Evolutionary conservation across 176 grass and related monocot species (phyloP).

Genomic region (Carex myosuroides): DNA sequence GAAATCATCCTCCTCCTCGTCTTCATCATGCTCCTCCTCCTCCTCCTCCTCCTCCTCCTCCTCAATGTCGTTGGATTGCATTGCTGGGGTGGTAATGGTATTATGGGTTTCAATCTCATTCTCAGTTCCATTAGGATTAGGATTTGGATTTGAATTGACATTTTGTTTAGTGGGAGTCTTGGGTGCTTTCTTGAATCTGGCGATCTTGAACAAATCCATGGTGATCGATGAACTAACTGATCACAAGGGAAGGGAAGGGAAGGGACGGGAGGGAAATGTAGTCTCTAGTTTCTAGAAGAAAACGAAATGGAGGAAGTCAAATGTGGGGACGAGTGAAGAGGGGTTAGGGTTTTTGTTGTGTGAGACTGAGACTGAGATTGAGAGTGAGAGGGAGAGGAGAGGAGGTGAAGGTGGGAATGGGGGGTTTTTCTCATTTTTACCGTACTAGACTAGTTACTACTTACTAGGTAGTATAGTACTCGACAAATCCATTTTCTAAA

Average conservation of each 20-base stretch:
- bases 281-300: background rate
- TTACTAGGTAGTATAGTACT: too few species aligned
- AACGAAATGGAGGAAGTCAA: too few species aligned
- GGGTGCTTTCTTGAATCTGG: conserved; percentile 41
- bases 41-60: background rate
- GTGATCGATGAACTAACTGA: background rate
- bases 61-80: background rate
- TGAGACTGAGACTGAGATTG: too few species aligned
- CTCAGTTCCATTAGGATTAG: conserved; percentile 7
- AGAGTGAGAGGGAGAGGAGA: too few species aligned
- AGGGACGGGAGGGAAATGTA: too few species aligned
- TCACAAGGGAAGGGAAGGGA: too few species aligned
- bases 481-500: too few species aligned
- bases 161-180: conserved; percentile 14
- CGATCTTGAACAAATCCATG: conserved; percentile 93
- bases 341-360: too few species aligned
- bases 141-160: background rate
- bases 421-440: too few species aligned
- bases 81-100: conserved; percentile 22
- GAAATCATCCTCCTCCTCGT: conserved; percentile 50
- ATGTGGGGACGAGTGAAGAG: too few species aligned
- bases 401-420: too few species aligned
- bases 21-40: conserved; percentile 28
- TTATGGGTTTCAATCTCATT: conserved; percentile 14
- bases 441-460: too few species aligned